phyloP scores from a whole-genome alignment of 805 yeast species.

The Wickerhamiella sergipiensis region DNA sequence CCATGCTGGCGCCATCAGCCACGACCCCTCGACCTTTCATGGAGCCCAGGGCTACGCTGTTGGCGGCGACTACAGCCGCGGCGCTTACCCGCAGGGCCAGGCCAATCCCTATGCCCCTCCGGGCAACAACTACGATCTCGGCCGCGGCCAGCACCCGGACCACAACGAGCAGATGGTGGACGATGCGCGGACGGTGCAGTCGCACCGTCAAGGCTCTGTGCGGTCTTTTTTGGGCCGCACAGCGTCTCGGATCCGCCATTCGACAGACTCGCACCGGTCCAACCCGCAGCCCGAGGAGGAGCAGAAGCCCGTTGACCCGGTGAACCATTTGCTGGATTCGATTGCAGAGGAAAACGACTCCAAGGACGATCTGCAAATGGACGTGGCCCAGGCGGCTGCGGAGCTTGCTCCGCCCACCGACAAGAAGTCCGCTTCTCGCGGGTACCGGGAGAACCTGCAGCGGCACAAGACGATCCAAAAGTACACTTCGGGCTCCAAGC shows the following conservation, averaged over 20 bases:
- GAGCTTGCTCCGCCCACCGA: slow-evolving; percentile 7
- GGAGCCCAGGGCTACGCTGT: neutral
- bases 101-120: neutral
- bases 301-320: slow-evolving; percentile 6
- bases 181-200: neutral
- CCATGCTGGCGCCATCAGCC: neutral
- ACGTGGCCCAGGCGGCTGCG: slow-evolving; percentile 15
- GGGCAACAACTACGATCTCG: neutral
- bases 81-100: neutral
- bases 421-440: slow-evolving; percentile 7
- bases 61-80: neutral
- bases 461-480: slow-evolving; percentile 13
- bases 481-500: slow-evolving; percentile 9
- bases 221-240: slow-evolving; percentile 3
- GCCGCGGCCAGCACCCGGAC: neutral
- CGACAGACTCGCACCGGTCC: neutral
- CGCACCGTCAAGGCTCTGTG: neutral
- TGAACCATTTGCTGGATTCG: slow-evolving; percentile 12
- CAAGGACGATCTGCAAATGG: slow-evolving; percentile 6
- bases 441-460: slow-evolving; percentile 14
- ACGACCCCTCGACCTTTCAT: neutral
- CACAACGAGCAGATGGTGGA: neutral
- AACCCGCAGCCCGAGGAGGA: neutral
- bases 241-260: neutral
- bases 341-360: slow-evolving; percentile 16